These are phyloP conservation scores for Fusarium continuum DNA, from an alignment of 2,329 filamentous ascomycete species.

Conservation along the genomic window DNA sequence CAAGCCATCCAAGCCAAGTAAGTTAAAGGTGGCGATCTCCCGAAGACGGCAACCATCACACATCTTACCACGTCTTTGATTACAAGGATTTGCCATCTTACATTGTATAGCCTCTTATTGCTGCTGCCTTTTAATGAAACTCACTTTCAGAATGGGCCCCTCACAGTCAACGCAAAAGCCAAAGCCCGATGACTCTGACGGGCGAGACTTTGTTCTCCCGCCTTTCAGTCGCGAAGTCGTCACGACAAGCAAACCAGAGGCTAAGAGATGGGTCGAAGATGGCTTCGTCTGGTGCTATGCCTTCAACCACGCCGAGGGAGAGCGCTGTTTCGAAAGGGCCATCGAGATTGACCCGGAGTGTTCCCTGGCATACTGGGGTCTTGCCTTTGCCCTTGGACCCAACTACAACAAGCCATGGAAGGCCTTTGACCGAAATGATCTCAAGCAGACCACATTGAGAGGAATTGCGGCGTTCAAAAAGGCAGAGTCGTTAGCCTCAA, in stretches of 20 bases:
- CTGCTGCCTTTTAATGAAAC: background rate
- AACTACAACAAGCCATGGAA: slow-evolving; percentile 79
- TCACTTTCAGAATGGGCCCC: slow-evolving; percentile 20
- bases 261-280: slow-evolving; percentile 72
- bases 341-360: slow-evolving; percentile 62
- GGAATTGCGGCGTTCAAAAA: slow-evolving; percentile 24
- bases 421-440: slow-evolving; percentile 38
- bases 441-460: slow-evolving; percentile 29
- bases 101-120: too few species aligned
- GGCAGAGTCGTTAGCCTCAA: slow-evolving; percentile 19
- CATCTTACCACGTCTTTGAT: background rate
- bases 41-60: slow-evolving; percentile 2
- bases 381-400: slow-evolving; percentile 74
- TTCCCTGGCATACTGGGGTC: slow-evolving; percentile 71
- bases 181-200: slow-evolving; percentile 3
- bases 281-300: slow-evolving; percentile 74
- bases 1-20: too few species aligned
- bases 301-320: slow-evolving; percentile 76
- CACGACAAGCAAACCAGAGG: slow-evolving; percentile 59
- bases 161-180: slow-evolving; percentile 10
- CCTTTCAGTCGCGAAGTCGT: slow-evolving; percentile 55
- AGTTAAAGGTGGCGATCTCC: slow-evolving; percentile 25
- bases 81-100: background rate
- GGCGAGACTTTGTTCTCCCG: slow-evolving; percentile 36
- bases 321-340: slow-evolving; percentile 67